Base-by-base conservation (phyloP, 805 yeast species). In the Starmera caribaea region DNA sequence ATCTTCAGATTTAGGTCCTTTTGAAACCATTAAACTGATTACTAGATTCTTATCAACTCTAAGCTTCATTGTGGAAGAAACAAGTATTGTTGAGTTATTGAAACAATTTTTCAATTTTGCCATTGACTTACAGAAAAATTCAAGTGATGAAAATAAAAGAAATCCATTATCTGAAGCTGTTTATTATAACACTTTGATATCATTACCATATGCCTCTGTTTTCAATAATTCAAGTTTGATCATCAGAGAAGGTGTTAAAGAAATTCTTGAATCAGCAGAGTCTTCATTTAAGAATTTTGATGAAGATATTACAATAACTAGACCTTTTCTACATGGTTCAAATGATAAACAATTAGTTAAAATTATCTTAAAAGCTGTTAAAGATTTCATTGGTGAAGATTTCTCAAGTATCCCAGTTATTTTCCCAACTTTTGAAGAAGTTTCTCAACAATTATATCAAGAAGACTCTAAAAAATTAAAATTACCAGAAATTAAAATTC, bases 21-120 rank as follows among this genome's bases (percentile, higher is more conserved):
- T 86, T 76, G 80, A 80, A 45, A 75, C 76, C 46, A 56, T 85
- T 45, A 89, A 90, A 59, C 66, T 83, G 11, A 61, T 79, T 13
- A 51, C 86, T 43, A 75, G 96, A 51, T 78, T 88, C 46, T 62
- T 86, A 46, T 76, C 87, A 0, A 58, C 80, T 3, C 61, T 88
- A 45, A 57, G 78, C 1, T 82, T 87, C 3, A 73, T 87, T 28
- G 59, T 86, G 37, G 58, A 61, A 5, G 75, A 71, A 21, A 71
- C 71, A 30, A 74, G 70, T 26, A 47, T 74, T 5, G 42, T 62
- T n/a, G 63, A 60, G 30, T 57, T 84, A 5, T 71, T 76, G 49
- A 65, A 60, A 38, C 75, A 72, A 43, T 65, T 86, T 21, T 59
- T 85, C 42, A 61, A 64, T 5, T 51, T 72, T 30, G 74, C 89